Evolutionary conservation across 441 rosid species (phyloP), one percentile per base, ranked within the genome.

Genomic region (Omphalea diandra): DNA sequence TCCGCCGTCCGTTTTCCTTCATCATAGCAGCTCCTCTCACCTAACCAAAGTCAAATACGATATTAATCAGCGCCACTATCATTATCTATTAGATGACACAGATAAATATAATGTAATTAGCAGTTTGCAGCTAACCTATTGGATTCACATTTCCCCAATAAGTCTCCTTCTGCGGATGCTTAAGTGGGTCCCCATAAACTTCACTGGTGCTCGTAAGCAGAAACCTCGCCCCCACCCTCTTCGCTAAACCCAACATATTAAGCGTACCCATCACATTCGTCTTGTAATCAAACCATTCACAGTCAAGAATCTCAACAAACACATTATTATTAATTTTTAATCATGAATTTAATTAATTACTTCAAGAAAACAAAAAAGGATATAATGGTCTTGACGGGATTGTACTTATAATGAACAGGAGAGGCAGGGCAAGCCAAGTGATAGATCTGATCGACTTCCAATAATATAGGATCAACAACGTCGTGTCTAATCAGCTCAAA

Each of bases 191-290:
- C 40, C 98, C 98, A 63, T 94, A 94, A 36, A 94, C 98, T 87
- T 94, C 97, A 80, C 98, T 94, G 2, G 97, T 94, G 72, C 98
- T 94, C 0, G 98, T 94, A 7, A 94, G 87, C 87, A 94, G 71
- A 83, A 94, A 94, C 86, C 88, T 83, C 0, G 98, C 97, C 38
- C 98, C 97, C 29, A 94, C 94, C 78, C 98, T 90, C 94, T 94
- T 91, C 3, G 98, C 98, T 72, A 94, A 86, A 40, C 97, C 98
- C 93, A 94, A 69, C 97, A 94, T 88, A 72, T 94, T 91, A 66
- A 94, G 89, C n/a, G 97, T 94, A 10, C 98, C 98, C 97, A 94
- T 87, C 77, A 91, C 98, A 86, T 94, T 94, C 3, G 97, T 94
- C 94, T 94, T 94, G 97, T 94, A 63, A 74, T 77, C 26, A 18